Evolutionary conservation across 331 rosid species (phyloP).

Genomic region (Arachis monticola): DNA sequence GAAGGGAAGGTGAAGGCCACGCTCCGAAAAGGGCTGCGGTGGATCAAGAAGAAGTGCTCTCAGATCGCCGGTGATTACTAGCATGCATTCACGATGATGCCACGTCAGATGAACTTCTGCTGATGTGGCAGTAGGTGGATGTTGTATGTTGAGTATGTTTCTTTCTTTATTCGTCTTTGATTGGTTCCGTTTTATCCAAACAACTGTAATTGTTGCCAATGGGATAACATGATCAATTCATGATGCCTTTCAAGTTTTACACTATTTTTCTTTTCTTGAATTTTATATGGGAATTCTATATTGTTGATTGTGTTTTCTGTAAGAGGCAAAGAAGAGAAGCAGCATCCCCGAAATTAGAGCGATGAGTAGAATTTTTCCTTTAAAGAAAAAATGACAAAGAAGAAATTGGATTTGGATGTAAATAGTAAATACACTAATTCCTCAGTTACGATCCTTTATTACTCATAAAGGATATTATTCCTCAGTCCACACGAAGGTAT

Average conservation of each 20-base stretch:
- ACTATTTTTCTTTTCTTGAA: neutral
- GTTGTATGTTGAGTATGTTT: no score
- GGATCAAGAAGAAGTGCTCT: constrained; percentile 79
- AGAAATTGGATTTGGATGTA: neutral
- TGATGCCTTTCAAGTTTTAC: neutral
- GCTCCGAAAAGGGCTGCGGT: constrained; percentile 62
- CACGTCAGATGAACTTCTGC: neutral
- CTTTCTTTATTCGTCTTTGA: neutral
- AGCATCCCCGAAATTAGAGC: neutral
- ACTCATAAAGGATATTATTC: no score
- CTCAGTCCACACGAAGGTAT: no score
- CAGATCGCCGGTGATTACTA: constrained; percentile 60
- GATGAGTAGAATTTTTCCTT: neutral
- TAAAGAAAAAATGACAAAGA: no score
- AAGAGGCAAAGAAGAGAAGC: neutral
- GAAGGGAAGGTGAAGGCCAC: constrained; percentile 75
- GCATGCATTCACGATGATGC: neutral
- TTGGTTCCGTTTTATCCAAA: neutral
- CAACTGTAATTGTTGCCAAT: neutral
- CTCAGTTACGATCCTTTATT: neutral
- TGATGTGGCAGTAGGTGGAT: constrained; percentile 17
- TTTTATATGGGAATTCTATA: neutral
- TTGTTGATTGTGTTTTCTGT: neutral
- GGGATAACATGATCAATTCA: no score
- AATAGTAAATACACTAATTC: neutral